These are phyloP conservation scores for Aspergillus fijiensis DNA, from an alignment of 2,329 filamentous ascomycete species.

Conservation along the genomic window DNA sequence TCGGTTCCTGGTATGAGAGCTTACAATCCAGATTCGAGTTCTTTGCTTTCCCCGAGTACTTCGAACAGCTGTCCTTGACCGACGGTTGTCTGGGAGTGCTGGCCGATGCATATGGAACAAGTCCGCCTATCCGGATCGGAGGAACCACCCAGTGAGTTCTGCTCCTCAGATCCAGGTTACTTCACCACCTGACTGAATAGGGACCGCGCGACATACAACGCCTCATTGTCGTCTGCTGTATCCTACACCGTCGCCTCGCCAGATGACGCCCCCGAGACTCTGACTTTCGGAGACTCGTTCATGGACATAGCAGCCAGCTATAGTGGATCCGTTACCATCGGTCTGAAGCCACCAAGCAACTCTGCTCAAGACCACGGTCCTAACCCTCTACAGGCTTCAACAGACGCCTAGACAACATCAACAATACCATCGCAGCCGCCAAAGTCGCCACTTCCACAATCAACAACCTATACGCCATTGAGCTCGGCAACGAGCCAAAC, in stretches of 20 bases:
- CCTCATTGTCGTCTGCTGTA: conserved; percentile 48
- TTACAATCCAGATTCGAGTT: conserved; percentile 50
- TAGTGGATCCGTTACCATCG: conserved; percentile 52
- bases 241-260: conserved; percentile 52
- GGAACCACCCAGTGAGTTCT: conserved; percentile 53
- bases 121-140: conserved; percentile 58
- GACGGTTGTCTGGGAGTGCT: conserved; percentile 54
- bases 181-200: conserved; percentile 19
- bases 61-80: conserved; percentile 53
- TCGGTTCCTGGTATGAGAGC: not conserved
- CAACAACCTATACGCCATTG: conserved; percentile 53
- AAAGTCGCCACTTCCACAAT: conserved; percentile 47
- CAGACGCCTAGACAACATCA: conserved; percentile 52
- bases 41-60: conserved; percentile 57
- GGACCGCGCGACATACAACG: conserved; percentile 55
- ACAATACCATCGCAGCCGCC: conserved; percentile 57
- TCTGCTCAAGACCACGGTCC: too few relatives aligned
- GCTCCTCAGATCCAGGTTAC: not conserved
- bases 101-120: conserved; percentile 50
- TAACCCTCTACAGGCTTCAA: conserved; percentile 42
- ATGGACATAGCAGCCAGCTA: conserved; percentile 53
- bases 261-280: conserved; percentile 48
- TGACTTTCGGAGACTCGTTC: conserved; percentile 56
- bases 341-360: not conserved
- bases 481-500: conserved; percentile 60